Percentiles rank a stretch among this genome's conserved stretches.
Conservation (phyloP, 495 filamentous ascomycete genomes). For the Amniculicola lignicola region DNA sequence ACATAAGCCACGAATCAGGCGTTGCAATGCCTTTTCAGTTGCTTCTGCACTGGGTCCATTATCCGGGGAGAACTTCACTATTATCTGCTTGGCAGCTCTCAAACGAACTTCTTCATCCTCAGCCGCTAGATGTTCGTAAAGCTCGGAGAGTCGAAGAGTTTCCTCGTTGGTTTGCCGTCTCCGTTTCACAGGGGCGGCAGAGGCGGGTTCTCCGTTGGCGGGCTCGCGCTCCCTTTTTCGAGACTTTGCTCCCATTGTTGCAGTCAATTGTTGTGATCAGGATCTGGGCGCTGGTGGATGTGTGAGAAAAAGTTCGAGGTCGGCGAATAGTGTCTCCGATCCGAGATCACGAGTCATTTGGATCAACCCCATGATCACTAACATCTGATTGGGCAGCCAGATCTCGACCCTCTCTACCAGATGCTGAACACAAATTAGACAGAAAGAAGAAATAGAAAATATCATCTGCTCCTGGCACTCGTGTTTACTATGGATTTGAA, state of each 20-base stretch:
- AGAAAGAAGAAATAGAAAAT: no score
- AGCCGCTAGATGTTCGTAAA: slow-evolving; percentile 39
- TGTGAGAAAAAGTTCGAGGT: neutral
- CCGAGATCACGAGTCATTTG: no score
- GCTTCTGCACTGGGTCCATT: slow-evolving; percentile 25
- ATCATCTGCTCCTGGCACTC: no score
- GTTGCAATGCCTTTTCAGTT: slow-evolving; percentile 45
- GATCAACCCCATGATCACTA: no score
- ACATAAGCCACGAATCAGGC: slow-evolving; percentile 82
- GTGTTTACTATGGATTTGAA: no score
- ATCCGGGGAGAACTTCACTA: slow-evolving; percentile 39
- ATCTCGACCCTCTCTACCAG: no score
- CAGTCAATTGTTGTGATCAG: no score
- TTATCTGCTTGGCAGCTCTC: slow-evolving; percentile 43
- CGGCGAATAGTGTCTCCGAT: neutral
- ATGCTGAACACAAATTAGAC: no score
- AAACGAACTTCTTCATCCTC: slow-evolving; percentile 43
- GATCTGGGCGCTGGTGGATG: no score
- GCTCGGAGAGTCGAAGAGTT: slow-evolving; percentile 32
- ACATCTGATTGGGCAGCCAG: no score
- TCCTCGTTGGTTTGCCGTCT: slow-evolving; percentile 32
- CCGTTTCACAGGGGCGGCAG: slow-evolving; percentile 16
- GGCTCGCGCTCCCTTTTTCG: slow-evolving; percentile 25
- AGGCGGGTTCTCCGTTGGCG: slow-evolving; percentile 3
- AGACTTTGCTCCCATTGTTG: slow-evolving; percentile 18